A percentile compares a stretch with the other conserved stretches of the same genome.
phyloP scores from a whole-genome alignment of 164 flowering plant genomes.

The Brasenia schreberi region DNA sequence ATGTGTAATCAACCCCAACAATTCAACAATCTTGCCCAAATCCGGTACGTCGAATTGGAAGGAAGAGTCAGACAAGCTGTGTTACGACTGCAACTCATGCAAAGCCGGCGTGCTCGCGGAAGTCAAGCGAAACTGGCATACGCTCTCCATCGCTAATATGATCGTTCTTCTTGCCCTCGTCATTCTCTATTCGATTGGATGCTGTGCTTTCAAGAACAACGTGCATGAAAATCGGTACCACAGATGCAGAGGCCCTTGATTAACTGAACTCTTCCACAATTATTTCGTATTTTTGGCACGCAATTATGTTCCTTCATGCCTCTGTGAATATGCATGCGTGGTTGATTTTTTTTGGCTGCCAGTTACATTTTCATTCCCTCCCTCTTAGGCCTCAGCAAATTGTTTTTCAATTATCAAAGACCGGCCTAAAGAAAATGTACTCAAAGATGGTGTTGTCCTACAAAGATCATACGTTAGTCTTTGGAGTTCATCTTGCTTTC shows the following conservation, averaged over 20 bases:
- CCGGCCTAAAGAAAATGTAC: neutral
- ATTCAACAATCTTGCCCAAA: slow-evolving; percentile 14
- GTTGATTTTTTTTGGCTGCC: no score
- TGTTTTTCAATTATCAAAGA: neutral
- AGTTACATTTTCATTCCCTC: no score
- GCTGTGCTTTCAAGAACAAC: slow-evolving; percentile 13
- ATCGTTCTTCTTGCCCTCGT: slow-evolving; percentile 13
- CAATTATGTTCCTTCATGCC: neutral
- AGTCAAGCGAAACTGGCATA: slow-evolving; percentile 24
- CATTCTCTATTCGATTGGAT: slow-evolving; percentile 10
- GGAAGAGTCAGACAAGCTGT: slow-evolving; percentile 11
- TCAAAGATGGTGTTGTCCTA: neutral
- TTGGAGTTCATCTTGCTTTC: neutral
- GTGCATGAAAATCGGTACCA: neutral
- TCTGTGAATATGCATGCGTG: neutral
- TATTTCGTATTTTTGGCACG: neutral
- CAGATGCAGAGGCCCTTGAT: neutral
- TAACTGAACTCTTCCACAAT: neutral
- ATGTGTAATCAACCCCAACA: slow-evolving; percentile 11
- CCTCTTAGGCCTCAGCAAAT: no score
- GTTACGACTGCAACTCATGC: slow-evolving; percentile 36
- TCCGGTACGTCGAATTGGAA: slow-evolving; percentile 15
- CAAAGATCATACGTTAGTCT: no score
- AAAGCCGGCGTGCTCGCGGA: slow-evolving; percentile 32
- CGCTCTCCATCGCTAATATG: slow-evolving; percentile 12